Evolutionary conservation across 2,329 filamentous ascomycete genomes (phyloP).

Genomic region (Ascosphaera pollenicola): DNA sequence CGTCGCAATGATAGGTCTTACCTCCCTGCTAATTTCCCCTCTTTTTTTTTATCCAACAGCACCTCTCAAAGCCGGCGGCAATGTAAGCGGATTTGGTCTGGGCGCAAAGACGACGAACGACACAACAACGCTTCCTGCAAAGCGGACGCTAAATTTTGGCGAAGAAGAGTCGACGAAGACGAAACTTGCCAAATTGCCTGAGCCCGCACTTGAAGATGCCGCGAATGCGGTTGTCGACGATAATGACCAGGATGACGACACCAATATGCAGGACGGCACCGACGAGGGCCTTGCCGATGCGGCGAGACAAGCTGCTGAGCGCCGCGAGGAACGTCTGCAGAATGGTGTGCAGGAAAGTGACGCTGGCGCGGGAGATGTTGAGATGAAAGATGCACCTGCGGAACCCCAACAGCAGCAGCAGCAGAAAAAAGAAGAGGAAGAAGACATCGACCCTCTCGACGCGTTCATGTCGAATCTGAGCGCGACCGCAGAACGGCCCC

Average conservation of each 20-base stretch:
- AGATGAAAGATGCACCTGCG: conserved; percentile 20
- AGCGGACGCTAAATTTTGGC: conserved; percentile 61
- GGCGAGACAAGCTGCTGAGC: conserved; percentile 64
- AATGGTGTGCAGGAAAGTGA: conserved; percentile 20
- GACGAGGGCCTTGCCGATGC: conserved; percentile 79
- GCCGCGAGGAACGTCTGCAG: conserved; percentile 46
- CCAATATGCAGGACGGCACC: conserved; percentile 53
- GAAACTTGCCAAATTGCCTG: conserved; percentile 78
- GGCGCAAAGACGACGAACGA: conserved; percentile 43
- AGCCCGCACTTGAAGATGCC: conserved; percentile 42
- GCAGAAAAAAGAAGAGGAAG: conserved; percentile 29
- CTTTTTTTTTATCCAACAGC: conserved; percentile 20
- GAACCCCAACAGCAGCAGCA: conserved; percentile 18
- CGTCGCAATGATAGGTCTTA: conserved; percentile 2
- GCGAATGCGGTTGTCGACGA: conserved; percentile 24
- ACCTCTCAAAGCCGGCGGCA: conserved; percentile 42
- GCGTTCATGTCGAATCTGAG: conserved; percentile 74
- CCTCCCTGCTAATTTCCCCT: conserved; percentile 3
- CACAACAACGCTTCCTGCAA: conserved; percentile 41
- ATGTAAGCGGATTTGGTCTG: conserved; percentile 69
- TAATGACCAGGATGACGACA: conserved; percentile 50
- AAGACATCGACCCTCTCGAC: conserved; percentile 72
- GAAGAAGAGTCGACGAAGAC: conserved; percentile 73
- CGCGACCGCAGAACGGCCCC: conserved; percentile 24
- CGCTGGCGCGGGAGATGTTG: conserved; percentile 23